Base-by-base conservation (phyloP, 305 asterid species). In the Fraxinus sp. region DNA sequence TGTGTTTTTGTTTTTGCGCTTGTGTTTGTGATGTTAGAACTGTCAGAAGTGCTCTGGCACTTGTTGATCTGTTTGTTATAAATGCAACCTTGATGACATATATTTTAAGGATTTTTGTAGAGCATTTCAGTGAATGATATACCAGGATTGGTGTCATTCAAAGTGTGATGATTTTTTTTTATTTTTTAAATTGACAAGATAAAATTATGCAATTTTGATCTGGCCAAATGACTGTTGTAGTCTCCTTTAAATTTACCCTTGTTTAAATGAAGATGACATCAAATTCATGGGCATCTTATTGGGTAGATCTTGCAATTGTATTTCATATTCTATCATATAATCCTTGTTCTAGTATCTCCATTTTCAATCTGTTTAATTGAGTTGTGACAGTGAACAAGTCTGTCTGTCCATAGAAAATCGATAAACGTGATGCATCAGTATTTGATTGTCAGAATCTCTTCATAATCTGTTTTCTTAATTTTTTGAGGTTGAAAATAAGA, bases 391-490 rank as follows among this genome's bases (percentile, higher is more conserved):
- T 5, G 26, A 57, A 16, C 26, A 57, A 57, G 68, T 4, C 26
- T 18, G 44, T 22, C 79, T 5, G 46, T 59, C 33, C 62, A 18
- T 24, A 46, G 35, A 35, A 35, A 6, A 78, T 14, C 35, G 4
- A 41, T 52, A 64, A 46, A 24, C 80, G 18, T 7, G 32, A 13
- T 76, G 10, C 18, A 10, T 76, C 33, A 10, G 68, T 64, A 3
- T 10, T 28, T 84, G 72, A 71, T 78, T 18, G 68, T 78, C 72
- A 14, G 78, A 44, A 46, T 74, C 16, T 33, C 22, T 39, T 79
- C 28, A 36, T 84, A 39, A 66, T 79, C 28, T 79, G 10, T 32
- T 82, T 77, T 80, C 28, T 22, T 22, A 36, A 74, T 3, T 32
- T 66, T 66, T 66, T 66, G 36, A 32, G n/a, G 74, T 66, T 26